Evolutionary conservation across 208 protist genomes (phyloP).

Genomic region (Leishmania amazonensis): DNA sequence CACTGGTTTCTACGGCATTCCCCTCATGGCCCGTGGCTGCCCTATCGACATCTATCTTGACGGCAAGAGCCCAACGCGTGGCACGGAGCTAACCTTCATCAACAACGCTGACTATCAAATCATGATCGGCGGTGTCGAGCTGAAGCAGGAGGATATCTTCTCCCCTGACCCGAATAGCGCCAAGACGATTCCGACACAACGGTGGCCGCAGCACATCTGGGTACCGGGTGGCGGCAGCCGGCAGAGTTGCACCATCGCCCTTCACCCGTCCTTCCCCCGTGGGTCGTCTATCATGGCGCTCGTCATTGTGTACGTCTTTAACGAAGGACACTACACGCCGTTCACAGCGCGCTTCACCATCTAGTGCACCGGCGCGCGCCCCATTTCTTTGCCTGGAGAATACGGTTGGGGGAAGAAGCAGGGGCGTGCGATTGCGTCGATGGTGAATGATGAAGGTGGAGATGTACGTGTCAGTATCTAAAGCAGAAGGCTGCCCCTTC

Average conservation of each 20-base stretch:
- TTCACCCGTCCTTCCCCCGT: conserved; percentile 82
- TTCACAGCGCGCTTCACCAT: conserved; percentile 69
- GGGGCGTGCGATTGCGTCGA: neutral
- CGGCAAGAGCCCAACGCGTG: conserved; percentile 78
- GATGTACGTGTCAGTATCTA: neutral
- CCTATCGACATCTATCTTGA: conserved; percentile 89
- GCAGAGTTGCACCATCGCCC: conserved; percentile 68
- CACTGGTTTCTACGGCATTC: conserved; percentile 61
- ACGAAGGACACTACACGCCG: conserved; percentile 61
- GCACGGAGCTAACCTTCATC: conserved; percentile 83
- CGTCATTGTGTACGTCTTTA: conserved; percentile 74
- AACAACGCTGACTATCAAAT: conserved; percentile 76
- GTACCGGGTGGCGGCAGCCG: conserved; percentile 58
- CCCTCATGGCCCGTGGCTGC: conserved; percentile 70
- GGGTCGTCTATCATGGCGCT: conserved; percentile 75
- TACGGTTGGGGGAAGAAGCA: neutral
- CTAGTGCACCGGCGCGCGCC: conserved; percentile 22
- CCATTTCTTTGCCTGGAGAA: neutral
- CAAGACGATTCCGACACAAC: conserved; percentile 78
- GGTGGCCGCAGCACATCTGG: conserved; percentile 81
- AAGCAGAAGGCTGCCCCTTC: neutral
- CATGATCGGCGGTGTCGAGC: conserved; percentile 79
- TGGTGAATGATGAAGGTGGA: neutral
- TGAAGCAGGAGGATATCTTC: conserved; percentile 87
- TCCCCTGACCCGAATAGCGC: conserved; percentile 65